Percentiles rank a stretch among this genome's conserved stretches.
phyloP scores from a whole-genome alignment of 306 rosid species.

The Vigna mungo region DNA sequence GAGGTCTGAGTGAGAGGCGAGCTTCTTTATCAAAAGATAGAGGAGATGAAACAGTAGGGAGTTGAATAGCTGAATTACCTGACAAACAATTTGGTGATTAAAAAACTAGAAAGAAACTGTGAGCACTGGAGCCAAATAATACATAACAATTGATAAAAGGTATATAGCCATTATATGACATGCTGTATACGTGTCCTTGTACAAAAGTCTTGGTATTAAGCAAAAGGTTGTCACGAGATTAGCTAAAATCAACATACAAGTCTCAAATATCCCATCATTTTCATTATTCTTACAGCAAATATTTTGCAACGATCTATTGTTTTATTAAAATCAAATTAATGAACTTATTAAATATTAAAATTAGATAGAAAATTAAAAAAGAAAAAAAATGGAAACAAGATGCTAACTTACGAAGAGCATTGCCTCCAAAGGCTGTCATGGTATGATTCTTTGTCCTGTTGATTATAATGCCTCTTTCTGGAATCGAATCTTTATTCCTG shows the following conservation, averaged over 20 bases:
- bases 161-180: not conserved
- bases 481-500: conserved; percentile 46
- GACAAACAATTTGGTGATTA: conserved; percentile 13
- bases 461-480: conserved; percentile 8
- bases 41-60: conserved; percentile 50
- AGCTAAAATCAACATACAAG: conserved; percentile 5
- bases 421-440: conserved; percentile 32
- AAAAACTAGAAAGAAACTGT: not conserved
- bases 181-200: not conserved
- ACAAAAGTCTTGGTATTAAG: not conserved
- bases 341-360: not conserved
- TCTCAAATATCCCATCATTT: not conserved
- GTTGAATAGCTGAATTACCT: conserved; percentile 52
- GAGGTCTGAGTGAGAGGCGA: conserved; percentile 37
- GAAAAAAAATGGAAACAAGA: not conserved
- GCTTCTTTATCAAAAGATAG: conserved; percentile 47
- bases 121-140: not conserved
- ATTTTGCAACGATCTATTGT: not conserved
- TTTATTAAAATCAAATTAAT: not conserved
- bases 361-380: not conserved
- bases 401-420: conserved; percentile 40
- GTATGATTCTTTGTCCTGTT: conserved; percentile 22
- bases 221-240: conserved; percentile 1
- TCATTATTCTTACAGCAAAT: conserved; percentile 31
- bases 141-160: not conserved